A percentile compares a stretch with the other conserved stretches of the same genome.
Conservation (phyloP, 495 filamentous ascomycete genomes). For the Copromyces sp. region DNA sequence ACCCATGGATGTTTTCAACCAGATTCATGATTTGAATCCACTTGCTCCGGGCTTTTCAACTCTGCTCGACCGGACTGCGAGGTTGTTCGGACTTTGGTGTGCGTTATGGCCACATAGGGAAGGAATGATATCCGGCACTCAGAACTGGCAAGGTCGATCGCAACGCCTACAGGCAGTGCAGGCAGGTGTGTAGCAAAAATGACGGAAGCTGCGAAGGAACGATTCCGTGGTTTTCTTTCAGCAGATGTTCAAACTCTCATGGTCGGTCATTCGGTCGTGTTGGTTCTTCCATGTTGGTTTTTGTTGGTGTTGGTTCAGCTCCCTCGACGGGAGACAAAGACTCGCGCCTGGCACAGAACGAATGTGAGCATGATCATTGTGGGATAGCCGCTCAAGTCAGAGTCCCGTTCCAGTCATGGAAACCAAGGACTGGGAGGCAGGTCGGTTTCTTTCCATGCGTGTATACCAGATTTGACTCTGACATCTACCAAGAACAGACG, state of each 20-base stretch:
- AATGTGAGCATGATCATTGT: neutral
- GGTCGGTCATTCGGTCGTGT: neutral
- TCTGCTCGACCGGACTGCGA: neutral
- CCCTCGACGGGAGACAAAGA: neutral
- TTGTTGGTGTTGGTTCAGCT: neutral
- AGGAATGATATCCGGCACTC: neutral
- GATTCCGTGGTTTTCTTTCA: neutral
- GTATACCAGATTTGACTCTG: neutral
- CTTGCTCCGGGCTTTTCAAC: neutral
- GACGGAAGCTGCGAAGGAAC: neutral
- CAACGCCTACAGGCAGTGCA: neutral
- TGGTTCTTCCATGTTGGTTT: neutral
- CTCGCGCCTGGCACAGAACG: neutral
- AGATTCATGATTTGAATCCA: neutral
- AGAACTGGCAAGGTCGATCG: neutral
- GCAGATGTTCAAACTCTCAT: neutral
- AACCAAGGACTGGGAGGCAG: neutral
- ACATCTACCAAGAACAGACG: neutral
- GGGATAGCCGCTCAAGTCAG: neutral
- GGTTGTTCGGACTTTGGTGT: neutral
- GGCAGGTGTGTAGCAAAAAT: neutral
- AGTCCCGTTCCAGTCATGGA: neutral
- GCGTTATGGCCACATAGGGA: neutral
- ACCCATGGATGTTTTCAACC: neutral
- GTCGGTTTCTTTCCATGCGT: neutral